A percentile compares a stretch with the other conserved stretches of the same genome.
Evolutionary conservation across 164 flowering plant species (phyloP).

Genomic region (Vitis rotundifolia): DNA sequence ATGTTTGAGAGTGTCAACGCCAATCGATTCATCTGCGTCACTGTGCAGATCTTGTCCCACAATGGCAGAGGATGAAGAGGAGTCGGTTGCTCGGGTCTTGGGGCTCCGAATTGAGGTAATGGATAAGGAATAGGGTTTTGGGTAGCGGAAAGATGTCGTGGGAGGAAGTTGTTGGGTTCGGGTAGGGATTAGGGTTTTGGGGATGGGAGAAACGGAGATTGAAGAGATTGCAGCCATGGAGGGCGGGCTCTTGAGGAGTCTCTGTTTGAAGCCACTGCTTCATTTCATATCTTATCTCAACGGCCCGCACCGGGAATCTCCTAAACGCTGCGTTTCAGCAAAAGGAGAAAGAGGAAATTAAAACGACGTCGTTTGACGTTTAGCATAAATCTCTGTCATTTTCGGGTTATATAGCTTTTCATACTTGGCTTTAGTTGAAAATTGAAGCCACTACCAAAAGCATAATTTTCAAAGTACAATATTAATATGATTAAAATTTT

Average conservation of each 20-base stretch:
- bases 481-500: too few species aligned
- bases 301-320: background rate
- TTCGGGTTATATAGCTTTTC: too few species aligned
- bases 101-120: constrained; percentile 7
- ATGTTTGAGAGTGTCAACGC: constrained; percentile 52
- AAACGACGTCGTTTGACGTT: too few species aligned
- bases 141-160: constrained; percentile 1
- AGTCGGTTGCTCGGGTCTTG: constrained; percentile 23
- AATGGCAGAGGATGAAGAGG: constrained; percentile 17
- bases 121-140: constrained; percentile 4
- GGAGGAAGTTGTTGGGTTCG: constrained; percentile 6
- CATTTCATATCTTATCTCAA: background rate
- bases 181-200: constrained; percentile 1
- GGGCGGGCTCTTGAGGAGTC: background rate
- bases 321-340: too few species aligned
- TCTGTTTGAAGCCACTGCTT: background rate
- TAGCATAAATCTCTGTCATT: too few species aligned
- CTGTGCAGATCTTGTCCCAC: constrained; percentile 13
- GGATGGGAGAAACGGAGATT: constrained; percentile 16
- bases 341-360: too few species aligned
- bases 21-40: constrained; percentile 33
- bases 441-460: too few species aligned
- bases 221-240: constrained; percentile 46
- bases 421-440: too few species aligned
- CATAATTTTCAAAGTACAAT: too few species aligned